Evolutionary conservation across 1,284 basidiomycete species (phyloP).

Genomic region (Golubevia sp.): DNA sequence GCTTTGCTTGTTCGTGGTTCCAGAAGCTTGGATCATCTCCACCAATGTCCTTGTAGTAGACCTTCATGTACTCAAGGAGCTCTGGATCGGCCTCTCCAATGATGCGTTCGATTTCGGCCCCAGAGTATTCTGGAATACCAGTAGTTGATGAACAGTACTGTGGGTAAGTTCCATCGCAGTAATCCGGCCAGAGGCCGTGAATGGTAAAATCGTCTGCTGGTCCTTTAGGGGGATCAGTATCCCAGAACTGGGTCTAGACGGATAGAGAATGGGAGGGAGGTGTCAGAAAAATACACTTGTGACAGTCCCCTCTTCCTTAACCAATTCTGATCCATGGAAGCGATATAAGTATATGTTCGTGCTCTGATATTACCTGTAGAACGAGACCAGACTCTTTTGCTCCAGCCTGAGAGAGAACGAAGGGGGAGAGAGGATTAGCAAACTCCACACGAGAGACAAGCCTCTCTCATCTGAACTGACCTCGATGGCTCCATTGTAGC

Average conservation of each 20-base stretch:
- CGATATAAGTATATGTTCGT: too few relatives aligned
- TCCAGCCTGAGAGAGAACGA: not conserved
- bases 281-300: too few relatives aligned
- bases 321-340: too few relatives aligned
- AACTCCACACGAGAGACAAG: too few relatives aligned
- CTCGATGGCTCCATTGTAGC: slow-evolving; percentile 38
- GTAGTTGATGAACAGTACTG: slow-evolving; percentile 23
- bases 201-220: slow-evolving; percentile 29
- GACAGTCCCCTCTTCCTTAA: too few relatives aligned
- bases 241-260: slow-evolving; percentile 36
- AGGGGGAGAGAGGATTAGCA: too few relatives aligned
- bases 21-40: slow-evolving; percentile 15
- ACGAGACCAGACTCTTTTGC: slow-evolving; percentile 36
- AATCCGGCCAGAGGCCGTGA: slow-evolving; percentile 22
- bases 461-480: too few relatives aligned
- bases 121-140: slow-evolving; percentile 39
- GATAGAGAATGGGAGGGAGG: too few relatives aligned
- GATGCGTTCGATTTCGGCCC: slow-evolving; percentile 26
- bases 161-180: slow-evolving; percentile 39
- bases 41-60: slow-evolving; percentile 22
- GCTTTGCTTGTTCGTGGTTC: slow-evolving; percentile 48
- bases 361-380: too few relatives aligned
- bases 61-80: slow-evolving; percentile 17
- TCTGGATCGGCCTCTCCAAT: slow-evolving; percentile 33
- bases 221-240: slow-evolving; percentile 18